Evolutionary conservation across 331 rosid genomes (phyloP).

Genomic region (Phaseolus coccineus): DNA sequence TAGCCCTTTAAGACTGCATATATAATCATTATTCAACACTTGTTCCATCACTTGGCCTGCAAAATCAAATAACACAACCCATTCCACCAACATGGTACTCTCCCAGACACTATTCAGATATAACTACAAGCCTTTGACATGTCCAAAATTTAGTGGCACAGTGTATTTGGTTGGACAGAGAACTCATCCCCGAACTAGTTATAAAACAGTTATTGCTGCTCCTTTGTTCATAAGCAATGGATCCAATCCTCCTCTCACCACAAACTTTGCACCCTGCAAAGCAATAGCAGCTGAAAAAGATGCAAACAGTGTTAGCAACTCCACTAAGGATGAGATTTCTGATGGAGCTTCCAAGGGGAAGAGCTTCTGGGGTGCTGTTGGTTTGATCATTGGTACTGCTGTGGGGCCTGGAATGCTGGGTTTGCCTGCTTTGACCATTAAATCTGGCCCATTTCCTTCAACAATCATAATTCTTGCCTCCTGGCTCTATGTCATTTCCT

Average conservation of each 20-base stretch:
- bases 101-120: slow-evolving; percentile 16
- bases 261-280: slow-evolving; percentile 17
- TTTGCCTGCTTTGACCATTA: slow-evolving; percentile 57
- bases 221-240: slow-evolving; percentile 2
- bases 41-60: not conserved
- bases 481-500: slow-evolving; percentile 65
- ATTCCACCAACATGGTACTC: slow-evolving; percentile 12
- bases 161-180: not conserved
- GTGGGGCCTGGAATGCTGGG: slow-evolving; percentile 71
- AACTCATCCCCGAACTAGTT: not conserved
- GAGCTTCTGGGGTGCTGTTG: slow-evolving; percentile 68
- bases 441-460: slow-evolving; percentile 66
- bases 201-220: not conserved
- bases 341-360: slow-evolving; percentile 32
- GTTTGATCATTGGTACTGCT: slow-evolving; percentile 62
- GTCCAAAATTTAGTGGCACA: not conserved
- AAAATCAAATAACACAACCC: not conserved
- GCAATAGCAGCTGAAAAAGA: slow-evolving; percentile 9
- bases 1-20: not conserved
- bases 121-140: not conserved
- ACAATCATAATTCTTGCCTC: slow-evolving; percentile 56
- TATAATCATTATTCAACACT: not conserved
- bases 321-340: slow-evolving; percentile 17
- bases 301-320: not conserved
- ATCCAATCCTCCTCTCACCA: slow-evolving; percentile 11